Base-by-base conservation (phyloP, 2,329 filamentous ascomycete genomes). In the Nemania sp. region DNA sequence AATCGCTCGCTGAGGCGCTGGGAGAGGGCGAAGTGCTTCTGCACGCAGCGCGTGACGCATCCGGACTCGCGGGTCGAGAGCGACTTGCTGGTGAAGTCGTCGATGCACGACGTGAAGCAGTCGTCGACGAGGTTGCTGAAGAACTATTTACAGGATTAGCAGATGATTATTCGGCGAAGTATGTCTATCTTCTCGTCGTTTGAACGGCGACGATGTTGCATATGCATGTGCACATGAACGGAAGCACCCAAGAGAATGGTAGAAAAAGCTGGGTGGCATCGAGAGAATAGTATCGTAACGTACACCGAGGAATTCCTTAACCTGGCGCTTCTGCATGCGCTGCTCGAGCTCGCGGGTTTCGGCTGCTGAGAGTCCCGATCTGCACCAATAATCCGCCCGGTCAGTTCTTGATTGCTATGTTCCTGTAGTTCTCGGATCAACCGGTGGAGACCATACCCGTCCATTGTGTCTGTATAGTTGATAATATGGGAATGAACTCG, bases 231-330 rank as follows among this genome's bases (percentile, higher is more conserved):
- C 14, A 34, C 31, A n/a, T 5, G n/a, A 45, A 28, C 20, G 1
- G 14, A 20, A 22, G 31, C 6, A 6, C 12, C 20, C 15, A n/a
- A n/a, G n/a, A n/a, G n/a, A n/a, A n/a, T n/a, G n/a, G n/a, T n/a
- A n/a, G n/a, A 15, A 33, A 17, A 14, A 17, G 23, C 26, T 7
- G 19, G 3, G 20, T 4, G 22, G 28, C 22, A 48, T n/a, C n/a
- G n/a, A n/a, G n/a, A n/a, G n/a, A n/a, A n/a, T n/a, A n/a, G n/a
- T n/a, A n/a, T n/a, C n/a, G n/a, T 6, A n/a, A 80, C 90, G 66
- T 82, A 97, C 94, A 68, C 85, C 89, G 88, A 97, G 96, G 72
- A 99, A 97, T 73, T 97, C 93, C 79, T 96, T 96, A 82, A 99
- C 90, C 78, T 99, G 94, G 77, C 94, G 95, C 78, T 90, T 89